These are phyloP conservation scores for Ramalina intermedia DNA, from an alignment of 495 filamentous ascomycete species.

Conservation along the genomic window DNA sequence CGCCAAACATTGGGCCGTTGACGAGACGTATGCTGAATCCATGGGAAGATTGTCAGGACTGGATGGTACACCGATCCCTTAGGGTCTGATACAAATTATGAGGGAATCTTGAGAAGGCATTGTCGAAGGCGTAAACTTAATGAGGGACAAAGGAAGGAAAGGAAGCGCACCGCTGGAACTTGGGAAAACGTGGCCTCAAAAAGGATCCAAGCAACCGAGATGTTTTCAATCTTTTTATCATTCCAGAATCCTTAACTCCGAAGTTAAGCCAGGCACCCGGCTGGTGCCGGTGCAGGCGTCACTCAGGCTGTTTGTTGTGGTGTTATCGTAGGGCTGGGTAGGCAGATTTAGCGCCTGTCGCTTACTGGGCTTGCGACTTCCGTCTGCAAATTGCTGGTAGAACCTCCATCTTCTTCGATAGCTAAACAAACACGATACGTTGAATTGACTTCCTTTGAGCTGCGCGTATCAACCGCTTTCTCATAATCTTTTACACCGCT, in stretches of 20 bases:
- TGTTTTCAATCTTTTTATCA: too few relatives aligned
- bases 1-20: conserved; percentile 52
- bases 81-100: neutral
- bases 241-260: too few relatives aligned
- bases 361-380: conserved; percentile 1
- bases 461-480: neutral
- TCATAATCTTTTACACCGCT: too few relatives aligned
- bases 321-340: neutral
- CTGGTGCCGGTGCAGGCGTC: too few relatives aligned
- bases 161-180: too few relatives aligned
- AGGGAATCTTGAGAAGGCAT: neutral
- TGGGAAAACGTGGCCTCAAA: too few relatives aligned
- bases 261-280: too few relatives aligned
- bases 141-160: too few relatives aligned
- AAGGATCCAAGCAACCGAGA: too few relatives aligned
- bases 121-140: neutral
- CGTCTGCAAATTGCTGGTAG: conserved; percentile 1
- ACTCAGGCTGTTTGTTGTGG: too few relatives aligned
- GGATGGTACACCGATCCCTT: neutral
- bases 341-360: neutral
- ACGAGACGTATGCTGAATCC: conserved; percentile 66
- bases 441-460: neutral
- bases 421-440: neutral
- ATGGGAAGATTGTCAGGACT: conserved; percentile 30
- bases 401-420: neutral